Base-by-base conservation (phyloP, 768 basidiomycete genomes). In the Tephrocybe sp. region DNA sequence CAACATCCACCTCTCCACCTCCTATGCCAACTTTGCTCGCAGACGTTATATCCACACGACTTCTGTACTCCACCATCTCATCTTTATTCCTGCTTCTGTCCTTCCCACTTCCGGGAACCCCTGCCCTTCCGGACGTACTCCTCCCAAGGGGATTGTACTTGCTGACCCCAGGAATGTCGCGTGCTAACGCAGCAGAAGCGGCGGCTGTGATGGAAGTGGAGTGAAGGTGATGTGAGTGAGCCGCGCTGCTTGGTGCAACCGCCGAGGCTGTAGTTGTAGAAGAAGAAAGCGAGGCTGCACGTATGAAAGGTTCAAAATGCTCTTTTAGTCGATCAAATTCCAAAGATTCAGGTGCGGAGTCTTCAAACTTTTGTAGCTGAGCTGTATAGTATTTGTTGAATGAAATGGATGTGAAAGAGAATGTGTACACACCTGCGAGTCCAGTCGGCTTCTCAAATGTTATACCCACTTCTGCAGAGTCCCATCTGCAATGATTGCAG, bases 371-470 rank as follows among this genome's bases (percentile, higher is more conserved):
- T 64, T 97, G 94, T 22, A 97, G 71, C 65, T 97, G 95, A 16
- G 87, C 94, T 97, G 42, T n/a, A 37, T 36, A n/a, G 39, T 13
- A 38, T 13, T 30, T 23, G 31, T 39, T 12, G n/a, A n/a, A 21
- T 53, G 47, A 59, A 37, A 4, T 22, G 10, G 16, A 13, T 18
- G 19, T 22, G 12, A 27, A 23, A 38, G 18, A 31, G 25, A 42
- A 31, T 40, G 16, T 43, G 19, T 11, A 60, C 83, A 56, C 51
- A 95, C 95, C 82, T 52, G 94, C 94, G 23, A 99, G 80, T 13
- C 95, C 94, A 1, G 94, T 97, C 0, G 94, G 91, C 64, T 98
- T 99, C 61, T 97, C 94, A 58, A 98, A 98, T 10, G 83, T 88
- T 61, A 94, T 90, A 0, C 88, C 91, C 1, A 94, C 84, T 64